Base-by-base conservation (phyloP, 2,329 filamentous ascomycete genomes). In the Monosporascus sp. region DNA sequence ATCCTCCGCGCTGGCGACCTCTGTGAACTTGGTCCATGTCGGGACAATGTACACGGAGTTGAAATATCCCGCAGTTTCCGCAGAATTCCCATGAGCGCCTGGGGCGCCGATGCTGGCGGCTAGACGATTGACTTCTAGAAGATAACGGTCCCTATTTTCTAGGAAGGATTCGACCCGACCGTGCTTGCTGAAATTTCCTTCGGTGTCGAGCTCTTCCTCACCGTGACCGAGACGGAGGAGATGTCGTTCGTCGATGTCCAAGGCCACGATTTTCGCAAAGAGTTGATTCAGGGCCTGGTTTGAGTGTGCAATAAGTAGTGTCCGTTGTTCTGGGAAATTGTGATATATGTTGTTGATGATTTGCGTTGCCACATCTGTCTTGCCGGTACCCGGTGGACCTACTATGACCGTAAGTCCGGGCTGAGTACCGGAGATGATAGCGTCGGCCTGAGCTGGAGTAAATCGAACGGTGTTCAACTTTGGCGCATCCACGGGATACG, bases 341-440 rank as follows among this genome's bases (percentile, higher is more conserved):
- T 97, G 93, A 68, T 99, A 99, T 62, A 99, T 88, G 70, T 97
- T 97, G 75, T 90, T 97, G 73, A 99, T 99, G 68, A 97, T 95
- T 70, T 99, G 94, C 5, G 93, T 97, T 48, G 91, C 92, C 51
- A 99, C 94, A 71, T 99, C 94, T n/a, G 94, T 99, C 76, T 99
- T 99, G 58, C 95, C 94, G 7, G 94, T 99, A 52, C 94, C 94
- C 7, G 94, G 94, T 51, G 94, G 94, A 1, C 94, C 94, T 57
- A 99, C 90, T 61, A 99, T 88, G 48, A 99, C 83, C 1, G 93
- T 97, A 50, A 99, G 78, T 20, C 95, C 94, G 37, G 94, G 93
- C 64, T 99, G 95, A 7, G 90, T 92, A 20, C 94, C 94, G 41
- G 93, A 97, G 55, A 89, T 85, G 64, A 99, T 94, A 26, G 94